Evolutionary conservation across 148 eudicot species (phyloP), one percentile per base, ranked within the genome.

Genomic region (Rheum nobile): DNA sequence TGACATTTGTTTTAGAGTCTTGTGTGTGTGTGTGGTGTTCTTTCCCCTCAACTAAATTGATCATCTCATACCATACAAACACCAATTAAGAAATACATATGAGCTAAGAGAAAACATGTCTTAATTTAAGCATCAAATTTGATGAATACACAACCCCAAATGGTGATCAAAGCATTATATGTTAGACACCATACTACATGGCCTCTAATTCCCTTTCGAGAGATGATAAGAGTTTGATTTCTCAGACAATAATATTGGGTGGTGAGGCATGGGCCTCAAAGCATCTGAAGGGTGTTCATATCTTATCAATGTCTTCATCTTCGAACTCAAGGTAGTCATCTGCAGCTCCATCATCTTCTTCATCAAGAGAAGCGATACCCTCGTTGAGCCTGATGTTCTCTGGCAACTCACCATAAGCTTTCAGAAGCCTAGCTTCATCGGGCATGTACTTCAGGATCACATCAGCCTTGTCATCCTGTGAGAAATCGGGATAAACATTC

Each of bases 271-370:
- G 4, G 4, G 13, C 26, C 4, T 22, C 19, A 46, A 54, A 54
- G 4, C 61, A 54, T 8, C 13, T 24, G 1, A 26, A 26, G 1
- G 16, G 67, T 26, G 67, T 73, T 68, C 42, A 84, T 31, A 93
- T 91, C 65, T 91, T 93, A 39, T 93, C 98, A n/a, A 93, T 93
- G 76, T 93, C 98, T 72, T 93, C 98, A 67, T 94, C 97, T 78
- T 91, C 98, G 17, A 94, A 94, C 80, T 91, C 95, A 50, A 94
- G 74, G 77, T 89, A 88, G 74, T 91, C 93, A 48, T 91, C 88
- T 22, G 54, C 90, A 21, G 76, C 88, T 0, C 80, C 88, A 0
- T 83, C 92, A 38, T 94, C 98, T 11, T 89, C 97, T 34, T 94
- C 98, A 29, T 91, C 97, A 44, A 86, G 76, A 21, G 84, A 83